Evolutionary conservation across 805 yeast species (phyloP).

Genomic region (Saturnispora saitoi): DNA sequence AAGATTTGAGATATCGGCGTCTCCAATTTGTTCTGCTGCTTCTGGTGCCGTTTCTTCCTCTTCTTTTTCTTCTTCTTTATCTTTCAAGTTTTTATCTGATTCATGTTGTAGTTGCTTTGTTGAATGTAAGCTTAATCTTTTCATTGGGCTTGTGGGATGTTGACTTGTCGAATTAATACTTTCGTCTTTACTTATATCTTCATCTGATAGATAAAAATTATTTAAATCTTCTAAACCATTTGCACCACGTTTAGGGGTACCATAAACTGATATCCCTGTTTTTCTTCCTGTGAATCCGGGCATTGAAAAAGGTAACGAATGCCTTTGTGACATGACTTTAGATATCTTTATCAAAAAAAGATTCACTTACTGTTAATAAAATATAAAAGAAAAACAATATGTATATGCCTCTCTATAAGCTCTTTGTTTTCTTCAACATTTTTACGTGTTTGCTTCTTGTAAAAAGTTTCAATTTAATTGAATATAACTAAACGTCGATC

Average conservation of each 20-base stretch:
- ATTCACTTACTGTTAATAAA: background rate
- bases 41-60: no score
- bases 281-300: conserved; percentile 57
- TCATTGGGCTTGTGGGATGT: conserved; percentile 9
- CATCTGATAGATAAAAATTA: conserved; percentile 50
- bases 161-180: background rate
- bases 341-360: background rate
- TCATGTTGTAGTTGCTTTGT: background rate
- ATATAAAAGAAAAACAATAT: background rate
- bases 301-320: conserved; percentile 2
- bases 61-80: conserved; percentile 8
- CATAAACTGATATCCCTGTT: conserved; percentile 41
- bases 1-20: conserved; percentile 9
- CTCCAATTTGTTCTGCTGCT: conserved; percentile 11
- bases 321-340: conserved; percentile 1
- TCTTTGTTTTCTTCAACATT: no score
- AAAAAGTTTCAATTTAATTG: no score
- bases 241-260: conserved; percentile 40
- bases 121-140: conserved; percentile 7
- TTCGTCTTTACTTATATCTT: conserved; percentile 30
- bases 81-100: background rate
- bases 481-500: background rate
- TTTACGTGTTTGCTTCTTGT: no score
- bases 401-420: background rate
- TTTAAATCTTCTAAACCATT: conserved; percentile 62